Evolutionary conservation across 352 stramenopile species (phyloP).

Genomic region (Globisporangium echinulatum): DNA sequence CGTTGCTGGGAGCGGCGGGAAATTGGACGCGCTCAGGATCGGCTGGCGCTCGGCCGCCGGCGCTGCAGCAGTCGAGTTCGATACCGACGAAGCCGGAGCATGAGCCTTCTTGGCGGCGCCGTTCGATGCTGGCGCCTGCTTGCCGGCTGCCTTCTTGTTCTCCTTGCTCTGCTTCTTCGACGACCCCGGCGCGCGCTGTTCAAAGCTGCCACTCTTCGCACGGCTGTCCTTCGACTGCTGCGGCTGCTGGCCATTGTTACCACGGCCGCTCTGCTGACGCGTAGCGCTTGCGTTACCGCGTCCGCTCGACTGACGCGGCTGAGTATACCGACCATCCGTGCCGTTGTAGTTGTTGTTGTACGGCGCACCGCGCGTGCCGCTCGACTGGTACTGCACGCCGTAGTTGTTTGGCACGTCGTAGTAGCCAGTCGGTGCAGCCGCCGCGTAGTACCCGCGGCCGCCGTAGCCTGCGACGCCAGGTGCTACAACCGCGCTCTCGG

Average conservation of each 20-base stretch:
- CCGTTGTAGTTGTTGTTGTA: slow-evolving; percentile 37
- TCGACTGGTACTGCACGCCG: slow-evolving; percentile 46
- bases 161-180: slow-evolving; percentile 57
- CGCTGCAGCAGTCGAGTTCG: slow-evolving; percentile 1
- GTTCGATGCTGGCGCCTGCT: slow-evolving; percentile 21
- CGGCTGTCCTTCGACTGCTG: slow-evolving; percentile 35
- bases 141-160: slow-evolving; percentile 37
- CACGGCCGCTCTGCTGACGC: slow-evolving; percentile 24
- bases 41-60: slow-evolving; percentile 52
- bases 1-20: slow-evolving; percentile 60
- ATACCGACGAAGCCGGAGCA: slow-evolving; percentile 21
- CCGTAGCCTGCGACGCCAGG: slow-evolving; percentile 32
- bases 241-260: slow-evolving; percentile 15
- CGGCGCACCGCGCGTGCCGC: slow-evolving; percentile 26
- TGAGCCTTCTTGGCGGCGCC: slow-evolving; percentile 25
- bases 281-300: slow-evolving; percentile 12
- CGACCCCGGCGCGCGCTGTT: slow-evolving; percentile 28
- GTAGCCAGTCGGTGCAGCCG: slow-evolving; percentile 40
- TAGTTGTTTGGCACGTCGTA: slow-evolving; percentile 61
- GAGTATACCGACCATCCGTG: slow-evolving; percentile 28
- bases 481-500: slow-evolving; percentile 37
- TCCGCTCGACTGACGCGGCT: slow-evolving; percentile 19
- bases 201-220: slow-evolving; percentile 51
- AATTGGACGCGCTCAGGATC: slow-evolving; percentile 77
- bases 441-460: slow-evolving; percentile 63